phyloP scores from a whole-genome alignment of 2,329 filamentous ascomycete genomes.

The Colletotrichum spinosum region DNA sequence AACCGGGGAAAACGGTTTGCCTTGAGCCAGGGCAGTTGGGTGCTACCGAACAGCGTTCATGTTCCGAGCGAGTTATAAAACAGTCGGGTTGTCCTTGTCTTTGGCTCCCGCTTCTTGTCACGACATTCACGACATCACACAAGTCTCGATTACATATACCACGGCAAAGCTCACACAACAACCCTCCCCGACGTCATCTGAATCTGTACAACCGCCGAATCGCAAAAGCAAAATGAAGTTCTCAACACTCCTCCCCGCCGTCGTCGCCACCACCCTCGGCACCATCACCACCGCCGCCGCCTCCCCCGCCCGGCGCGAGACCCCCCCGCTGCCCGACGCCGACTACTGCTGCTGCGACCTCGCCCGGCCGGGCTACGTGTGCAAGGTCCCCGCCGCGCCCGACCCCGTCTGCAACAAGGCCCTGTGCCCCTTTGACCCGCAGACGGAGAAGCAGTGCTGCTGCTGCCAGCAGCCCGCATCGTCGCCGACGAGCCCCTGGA shows the following conservation, averaged over 20 bases:
- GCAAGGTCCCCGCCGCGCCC: slow-evolving; percentile 30
- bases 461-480: slow-evolving; percentile 30
- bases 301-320: slow-evolving; percentile 37
- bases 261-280: slow-evolving; percentile 20
- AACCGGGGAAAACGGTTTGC: no score
- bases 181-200: no score
- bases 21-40: no score
- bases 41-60: no score
- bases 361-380: slow-evolving; percentile 27
- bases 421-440: slow-evolving; percentile 40
- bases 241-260: slow-evolving; percentile 40
- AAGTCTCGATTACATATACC: no score
- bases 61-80: no score
- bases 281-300: slow-evolving; percentile 37
- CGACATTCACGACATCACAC: no score
- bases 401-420: slow-evolving; percentile 27
- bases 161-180: no score
- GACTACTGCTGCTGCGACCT: slow-evolving; percentile 43
- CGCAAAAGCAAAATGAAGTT: slow-evolving; percentile 32
- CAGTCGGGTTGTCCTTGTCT: no score
- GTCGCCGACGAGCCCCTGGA: slow-evolving; percentile 6
- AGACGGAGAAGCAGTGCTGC: slow-evolving; percentile 39
- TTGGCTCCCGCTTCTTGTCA: no score
- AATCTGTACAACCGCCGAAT: not conserved
- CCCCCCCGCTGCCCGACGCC: slow-evolving; percentile 22